Percentiles rank a stretch among this genome's conserved stretches.
Evolutionary conservation across 805 yeast species (phyloP).

Genomic region (Schizosaccharomyces cryophilus): DNA sequence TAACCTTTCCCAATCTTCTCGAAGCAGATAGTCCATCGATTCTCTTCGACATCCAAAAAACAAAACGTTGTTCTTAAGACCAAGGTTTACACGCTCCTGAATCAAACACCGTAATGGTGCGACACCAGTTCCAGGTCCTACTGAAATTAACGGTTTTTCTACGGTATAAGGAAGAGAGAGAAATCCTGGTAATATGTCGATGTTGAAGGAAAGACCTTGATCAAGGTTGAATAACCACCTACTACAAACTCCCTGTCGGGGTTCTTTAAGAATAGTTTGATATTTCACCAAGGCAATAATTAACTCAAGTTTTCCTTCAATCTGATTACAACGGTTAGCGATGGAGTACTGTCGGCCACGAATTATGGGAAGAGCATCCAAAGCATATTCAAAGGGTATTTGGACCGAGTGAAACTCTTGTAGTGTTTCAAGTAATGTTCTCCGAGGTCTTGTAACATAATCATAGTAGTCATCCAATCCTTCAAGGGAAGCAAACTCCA

Average conservation of each 20-base stretch:
- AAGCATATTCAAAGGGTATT: slow-evolving; percentile 50
- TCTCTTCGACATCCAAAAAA: slow-evolving; percentile 54
- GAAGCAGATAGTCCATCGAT: slow-evolving; percentile 44
- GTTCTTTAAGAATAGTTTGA: slow-evolving; percentile 49
- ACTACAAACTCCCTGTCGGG: slow-evolving; percentile 65
- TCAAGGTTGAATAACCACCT: slow-evolving; percentile 36
- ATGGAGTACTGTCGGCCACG: slow-evolving; percentile 70
- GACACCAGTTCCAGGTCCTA: slow-evolving; percentile 88
- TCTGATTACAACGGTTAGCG: slow-evolving; percentile 31
- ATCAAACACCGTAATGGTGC: slow-evolving; percentile 74
- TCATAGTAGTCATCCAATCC: slow-evolving; percentile 49
- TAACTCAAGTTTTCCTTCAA: slow-evolving; percentile 25
- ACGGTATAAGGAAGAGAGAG: slow-evolving; percentile 21
- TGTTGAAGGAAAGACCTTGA: slow-evolving; percentile 26
- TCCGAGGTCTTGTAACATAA: slow-evolving; percentile 78
- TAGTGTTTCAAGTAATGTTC: slow-evolving; percentile 65
- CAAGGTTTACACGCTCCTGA: slow-evolving; percentile 13
- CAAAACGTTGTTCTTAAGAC: slow-evolving; percentile 20
- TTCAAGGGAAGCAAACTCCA: slow-evolving; percentile 46
- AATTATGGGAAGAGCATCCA: slow-evolving; percentile 56
- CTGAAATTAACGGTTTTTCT: slow-evolving; percentile 33
- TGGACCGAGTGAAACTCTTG: slow-evolving; percentile 47
- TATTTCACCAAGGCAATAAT: slow-evolving; percentile 72
- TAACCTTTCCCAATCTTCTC: slow-evolving; percentile 21
- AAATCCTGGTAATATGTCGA: slow-evolving; percentile 18